A percentile compares a stretch with the other conserved stretches of the same genome.
Evolutionary conservation across 768 basidiomycete genomes (phyloP).

Genomic region (Phlebiopsis gigantea): DNA sequence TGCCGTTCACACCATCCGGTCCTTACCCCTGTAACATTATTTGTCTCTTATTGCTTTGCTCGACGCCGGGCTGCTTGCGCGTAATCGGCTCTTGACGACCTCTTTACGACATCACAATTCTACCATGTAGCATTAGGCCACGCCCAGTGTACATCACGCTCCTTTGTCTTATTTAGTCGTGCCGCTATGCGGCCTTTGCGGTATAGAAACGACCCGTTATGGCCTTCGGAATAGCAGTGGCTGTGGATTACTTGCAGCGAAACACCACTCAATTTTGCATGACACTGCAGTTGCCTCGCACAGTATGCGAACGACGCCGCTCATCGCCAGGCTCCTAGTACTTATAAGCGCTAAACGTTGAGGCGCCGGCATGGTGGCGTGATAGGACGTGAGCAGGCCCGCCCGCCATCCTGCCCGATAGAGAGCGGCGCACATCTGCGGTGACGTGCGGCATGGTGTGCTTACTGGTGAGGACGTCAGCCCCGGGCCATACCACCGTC

Average conservation of each 20-base stretch:
- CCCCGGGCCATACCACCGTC: no score
- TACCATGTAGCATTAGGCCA: background rate
- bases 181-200: background rate
- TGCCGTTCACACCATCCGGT: background rate
- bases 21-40: background rate
- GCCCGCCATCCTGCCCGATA: no score
- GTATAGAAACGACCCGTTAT: background rate
- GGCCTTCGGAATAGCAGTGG: background rate
- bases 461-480: no score
- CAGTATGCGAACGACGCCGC: no score
- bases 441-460: no score
- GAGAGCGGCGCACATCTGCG: no score
- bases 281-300: no score
- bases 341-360: no score
- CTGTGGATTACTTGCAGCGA: background rate
- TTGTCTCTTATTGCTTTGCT: background rate
- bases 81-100: background rate
- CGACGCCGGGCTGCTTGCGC: background rate
- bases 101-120: background rate
- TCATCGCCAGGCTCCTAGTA: no score
- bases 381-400: no score
- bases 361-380: no score
- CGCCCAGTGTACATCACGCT: background rate
- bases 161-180: background rate
- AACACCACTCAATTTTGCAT: no score